Conservation (phyloP, 2,329 filamentous ascomycete species). For the Colletotrichum lupini region DNA sequence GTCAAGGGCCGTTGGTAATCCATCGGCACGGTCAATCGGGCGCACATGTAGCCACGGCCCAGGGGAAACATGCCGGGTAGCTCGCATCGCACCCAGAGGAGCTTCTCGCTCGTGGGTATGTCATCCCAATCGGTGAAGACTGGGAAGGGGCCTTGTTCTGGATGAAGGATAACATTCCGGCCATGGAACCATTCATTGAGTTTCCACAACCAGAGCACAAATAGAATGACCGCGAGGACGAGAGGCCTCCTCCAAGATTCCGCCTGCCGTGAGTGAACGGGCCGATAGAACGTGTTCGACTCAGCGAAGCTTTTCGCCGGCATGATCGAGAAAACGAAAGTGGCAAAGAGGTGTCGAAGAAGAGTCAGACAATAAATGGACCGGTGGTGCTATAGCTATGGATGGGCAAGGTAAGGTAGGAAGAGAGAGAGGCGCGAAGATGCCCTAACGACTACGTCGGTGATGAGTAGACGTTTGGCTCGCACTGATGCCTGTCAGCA, state of each 20-base stretch:
- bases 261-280: neutral
- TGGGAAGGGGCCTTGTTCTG: neutral
- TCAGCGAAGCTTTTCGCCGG: slow-evolving; percentile 30
- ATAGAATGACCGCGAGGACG: slow-evolving; percentile 15
- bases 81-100: slow-evolving; percentile 57
- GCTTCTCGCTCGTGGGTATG: slow-evolving; percentile 56
- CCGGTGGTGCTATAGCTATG: neutral
- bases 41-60: slow-evolving; percentile 47
- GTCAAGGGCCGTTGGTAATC: slow-evolving; percentile 56
- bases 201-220: slow-evolving; percentile 21
- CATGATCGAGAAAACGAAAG: slow-evolving; percentile 1
- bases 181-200: slow-evolving; percentile 10
- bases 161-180: slow-evolving; percentile 8
- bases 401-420: neutral
- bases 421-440: neutral
- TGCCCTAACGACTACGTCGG: neutral
- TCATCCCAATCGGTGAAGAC: slow-evolving; percentile 39
- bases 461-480: neutral
- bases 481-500: neutral
- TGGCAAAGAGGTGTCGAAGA: neutral
- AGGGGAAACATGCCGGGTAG: slow-evolving; percentile 37
- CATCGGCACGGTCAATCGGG: slow-evolving; percentile 59
- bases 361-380: neutral
- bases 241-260: slow-evolving; percentile 18
- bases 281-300: slow-evolving; percentile 11